Evolutionary conservation across 2,329 filamentous ascomycete species (phyloP).

Genomic region (Clonostachys rhizophaga): DNA sequence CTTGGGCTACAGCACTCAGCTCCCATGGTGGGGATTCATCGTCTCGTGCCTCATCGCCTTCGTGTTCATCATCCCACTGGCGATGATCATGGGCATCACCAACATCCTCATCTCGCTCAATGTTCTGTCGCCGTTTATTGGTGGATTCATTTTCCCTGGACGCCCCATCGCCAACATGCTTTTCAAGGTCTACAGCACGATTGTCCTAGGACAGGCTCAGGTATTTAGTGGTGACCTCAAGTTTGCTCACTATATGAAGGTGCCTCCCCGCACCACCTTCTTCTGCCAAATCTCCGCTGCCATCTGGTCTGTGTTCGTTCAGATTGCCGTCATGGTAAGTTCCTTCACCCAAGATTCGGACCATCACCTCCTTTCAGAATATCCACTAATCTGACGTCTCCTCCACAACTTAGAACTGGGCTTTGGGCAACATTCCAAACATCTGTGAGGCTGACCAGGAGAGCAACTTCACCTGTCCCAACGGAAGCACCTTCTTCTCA

Average conservation of each 20-base stretch:
- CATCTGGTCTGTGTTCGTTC: slow-evolving; percentile 37
- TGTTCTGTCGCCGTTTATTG: slow-evolving; percentile 42
- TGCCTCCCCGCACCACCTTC: too few species aligned
- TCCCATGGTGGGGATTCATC: slow-evolving; percentile 37
- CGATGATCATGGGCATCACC: slow-evolving; percentile 41
- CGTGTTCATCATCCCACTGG: slow-evolving; percentile 34
- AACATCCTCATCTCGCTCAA: slow-evolving; percentile 43
- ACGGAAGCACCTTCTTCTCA: slow-evolving; percentile 55
- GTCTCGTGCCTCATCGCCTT: slow-evolving; percentile 32
- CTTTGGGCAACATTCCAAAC: slow-evolving; percentile 40
- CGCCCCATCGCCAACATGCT: slow-evolving; percentile 44
- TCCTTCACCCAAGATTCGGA: too few species aligned
- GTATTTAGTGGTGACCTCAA: too few species aligned
- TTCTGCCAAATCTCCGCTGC: too few species aligned
- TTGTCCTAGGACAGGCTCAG: too few species aligned
- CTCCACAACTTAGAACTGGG: slow-evolving; percentile 28
- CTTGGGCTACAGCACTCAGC: slow-evolving; percentile 32
- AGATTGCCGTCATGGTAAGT: too few species aligned
- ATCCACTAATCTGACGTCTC: too few species aligned
- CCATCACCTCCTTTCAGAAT: too few species aligned
- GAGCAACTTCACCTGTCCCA: slow-evolving; percentile 51
- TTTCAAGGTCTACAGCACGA: slow-evolving; percentile 37
- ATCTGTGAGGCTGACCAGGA: slow-evolving; percentile 44
- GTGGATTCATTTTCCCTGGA: slow-evolving; percentile 42
- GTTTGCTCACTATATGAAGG: too few species aligned